A percentile compares a stretch with the other conserved stretches of the same genome.
phyloP scores from a whole-genome alignment of 352 stramenopile species.

The Bremia lactucae region DNA sequence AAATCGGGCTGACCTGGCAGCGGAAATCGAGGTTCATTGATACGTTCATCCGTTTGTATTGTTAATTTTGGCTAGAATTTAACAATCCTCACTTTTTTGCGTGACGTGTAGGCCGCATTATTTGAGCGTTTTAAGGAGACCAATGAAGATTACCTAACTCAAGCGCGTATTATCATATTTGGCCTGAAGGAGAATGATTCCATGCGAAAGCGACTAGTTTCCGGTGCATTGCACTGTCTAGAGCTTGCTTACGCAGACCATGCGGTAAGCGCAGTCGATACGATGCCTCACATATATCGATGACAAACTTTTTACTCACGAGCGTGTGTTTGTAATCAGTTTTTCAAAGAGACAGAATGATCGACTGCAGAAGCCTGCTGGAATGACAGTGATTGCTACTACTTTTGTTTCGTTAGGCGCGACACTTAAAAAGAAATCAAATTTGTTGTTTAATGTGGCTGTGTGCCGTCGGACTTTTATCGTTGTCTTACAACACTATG shows the following conservation, averaged over 20 bases:
- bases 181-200: constrained; percentile 55
- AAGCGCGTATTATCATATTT: constrained; percentile 73
- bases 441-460: constrained; percentile 6
- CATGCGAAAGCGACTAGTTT: constrained; percentile 55
- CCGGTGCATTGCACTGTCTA: constrained; percentile 47
- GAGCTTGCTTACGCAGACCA: constrained; percentile 68
- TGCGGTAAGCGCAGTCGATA: constrained; percentile 29
- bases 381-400: no score
- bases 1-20: constrained; percentile 31
- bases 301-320: not conserved
- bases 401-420: no score
- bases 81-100: constrained; percentile 2
- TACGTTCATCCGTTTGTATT: not conserved
- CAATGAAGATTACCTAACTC: constrained; percentile 61
- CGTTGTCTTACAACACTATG: not conserved
- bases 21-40: constrained; percentile 53
- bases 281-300: not conserved
- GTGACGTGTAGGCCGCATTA: constrained; percentile 32
- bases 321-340: constrained; percentile 16
- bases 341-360: constrained; percentile 32
- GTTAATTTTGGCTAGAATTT: not conserved
- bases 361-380: no score
- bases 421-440: constrained; percentile 6
- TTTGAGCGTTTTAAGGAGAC: constrained; percentile 78
- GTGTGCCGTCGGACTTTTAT: not conserved